phyloP scores from a whole-genome alignment of 2,329 filamentous ascomycete species.

The Trichoderma aggressivum region DNA sequence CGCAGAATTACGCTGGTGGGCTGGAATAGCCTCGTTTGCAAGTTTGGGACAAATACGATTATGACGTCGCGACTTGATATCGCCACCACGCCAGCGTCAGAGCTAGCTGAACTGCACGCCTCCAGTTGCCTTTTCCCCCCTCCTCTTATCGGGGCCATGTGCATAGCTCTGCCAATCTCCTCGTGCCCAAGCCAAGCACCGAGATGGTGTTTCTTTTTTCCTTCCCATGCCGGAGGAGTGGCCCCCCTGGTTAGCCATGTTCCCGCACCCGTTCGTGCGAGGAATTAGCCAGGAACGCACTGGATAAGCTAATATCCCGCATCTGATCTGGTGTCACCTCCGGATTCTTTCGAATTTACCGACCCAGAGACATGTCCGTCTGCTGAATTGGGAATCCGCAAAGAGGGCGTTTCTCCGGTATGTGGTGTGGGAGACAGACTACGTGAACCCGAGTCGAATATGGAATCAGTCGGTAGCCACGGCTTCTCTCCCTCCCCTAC shows the following conservation, averaged over 20 bases:
- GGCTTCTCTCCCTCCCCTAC: background rate
- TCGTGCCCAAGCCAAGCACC: background rate
- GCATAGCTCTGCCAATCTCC: background rate
- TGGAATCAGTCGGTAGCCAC: background rate
- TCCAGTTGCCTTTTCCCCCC: background rate
- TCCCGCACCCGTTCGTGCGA: background rate
- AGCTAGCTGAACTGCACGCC: constrained; percentile 1
- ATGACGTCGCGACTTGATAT: constrained; percentile 16
- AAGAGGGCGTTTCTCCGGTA: background rate
- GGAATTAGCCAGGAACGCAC: constrained; percentile 8
- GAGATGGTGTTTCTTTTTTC: background rate
- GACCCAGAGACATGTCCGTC: background rate
- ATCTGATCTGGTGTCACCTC: background rate
- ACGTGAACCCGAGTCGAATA: background rate
- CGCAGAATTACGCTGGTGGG: constrained; percentile 7
- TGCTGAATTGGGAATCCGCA: background rate
- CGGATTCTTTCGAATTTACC: background rate
- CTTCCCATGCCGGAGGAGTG: background rate
- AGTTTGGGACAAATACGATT: background rate
- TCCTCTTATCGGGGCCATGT: background rate
- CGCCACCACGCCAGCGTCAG: constrained; percentile 14
- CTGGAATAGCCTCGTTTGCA: constrained; percentile 17
- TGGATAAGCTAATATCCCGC: background rate
- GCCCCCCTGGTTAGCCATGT: background rate
- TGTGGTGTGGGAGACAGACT: background rate